phyloP scores from a whole-genome alignment of 2,329 filamentous ascomycete species.

The Trichoderma hamatum region DNA sequence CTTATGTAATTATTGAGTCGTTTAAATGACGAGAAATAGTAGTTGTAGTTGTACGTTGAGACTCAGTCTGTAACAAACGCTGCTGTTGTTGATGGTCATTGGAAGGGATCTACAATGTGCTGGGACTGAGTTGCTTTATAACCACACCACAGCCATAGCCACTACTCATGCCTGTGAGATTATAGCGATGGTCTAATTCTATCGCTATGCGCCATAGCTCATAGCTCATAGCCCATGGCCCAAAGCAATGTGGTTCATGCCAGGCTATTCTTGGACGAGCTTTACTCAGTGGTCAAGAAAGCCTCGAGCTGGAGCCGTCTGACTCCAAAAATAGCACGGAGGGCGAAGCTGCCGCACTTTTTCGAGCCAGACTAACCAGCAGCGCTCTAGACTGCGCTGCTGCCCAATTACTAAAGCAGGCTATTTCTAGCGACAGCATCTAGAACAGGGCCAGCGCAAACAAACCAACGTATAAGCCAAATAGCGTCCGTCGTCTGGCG shows the following conservation, averaged over 20 bases:
- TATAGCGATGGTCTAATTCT: neutral
- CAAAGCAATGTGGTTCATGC: neutral
- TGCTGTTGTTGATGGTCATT: neutral
- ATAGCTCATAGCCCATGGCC: neutral
- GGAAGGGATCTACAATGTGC: constrained; percentile 5
- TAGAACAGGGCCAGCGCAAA: neutral
- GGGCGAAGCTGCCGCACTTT: neutral
- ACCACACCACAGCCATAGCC: neutral
- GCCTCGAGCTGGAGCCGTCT: neutral
- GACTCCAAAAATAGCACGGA: constrained; percentile 22
- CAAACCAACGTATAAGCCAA: neutral
- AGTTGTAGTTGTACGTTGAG: neutral
- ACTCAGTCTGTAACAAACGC: neutral
- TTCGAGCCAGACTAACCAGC: neutral
- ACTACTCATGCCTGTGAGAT: neutral
- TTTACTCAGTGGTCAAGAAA: neutral
- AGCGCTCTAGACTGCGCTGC: constrained; percentile 1
- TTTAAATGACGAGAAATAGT: neutral
- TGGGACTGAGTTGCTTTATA: neutral
- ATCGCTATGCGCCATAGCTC: neutral
- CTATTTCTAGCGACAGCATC: neutral
- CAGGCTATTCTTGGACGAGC: constrained; percentile 4
- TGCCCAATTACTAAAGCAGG: neutral
- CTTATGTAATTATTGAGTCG: neutral
- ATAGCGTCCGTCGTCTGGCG: neutral